A percentile compares a stretch with the other conserved stretches of the same genome.
Evolutionary conservation across 768 basidiomycete species (phyloP).

Genomic region (Phanerochaete sordida): DNA sequence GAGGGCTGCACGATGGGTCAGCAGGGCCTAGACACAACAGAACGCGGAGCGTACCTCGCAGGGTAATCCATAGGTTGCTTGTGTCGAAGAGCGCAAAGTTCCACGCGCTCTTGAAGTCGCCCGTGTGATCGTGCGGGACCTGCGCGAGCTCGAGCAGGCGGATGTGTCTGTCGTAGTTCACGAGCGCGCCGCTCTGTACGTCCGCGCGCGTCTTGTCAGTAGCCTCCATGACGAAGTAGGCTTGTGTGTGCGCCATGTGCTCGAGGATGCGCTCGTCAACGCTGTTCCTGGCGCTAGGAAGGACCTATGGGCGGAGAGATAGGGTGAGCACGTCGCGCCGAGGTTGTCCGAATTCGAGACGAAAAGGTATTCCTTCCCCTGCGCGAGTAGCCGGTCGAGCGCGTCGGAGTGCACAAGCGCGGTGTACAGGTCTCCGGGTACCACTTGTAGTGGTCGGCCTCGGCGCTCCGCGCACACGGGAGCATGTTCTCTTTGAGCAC

Average conservation of each 20-base stretch:
- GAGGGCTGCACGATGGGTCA: constrained; percentile 40
- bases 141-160: constrained; percentile 73
- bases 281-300: constrained; percentile 22
- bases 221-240: constrained; percentile 73
- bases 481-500: constrained; percentile 66
- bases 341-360: constrained; percentile 77
- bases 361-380: constrained; percentile 76
- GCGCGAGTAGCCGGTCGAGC: constrained; percentile 61
- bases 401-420: constrained; percentile 69
- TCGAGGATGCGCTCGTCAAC: constrained; percentile 65
- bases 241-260: constrained; percentile 60
- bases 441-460: constrained; percentile 64
- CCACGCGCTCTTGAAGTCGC: constrained; percentile 69
- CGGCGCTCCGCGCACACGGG: constrained; percentile 53
- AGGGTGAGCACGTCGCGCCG: constrained; percentile 48
- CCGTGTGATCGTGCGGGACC: constrained; percentile 66
- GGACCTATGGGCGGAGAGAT: background rate
- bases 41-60: constrained; percentile 32
- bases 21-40: background rate
- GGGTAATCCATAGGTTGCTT: constrained; percentile 60
- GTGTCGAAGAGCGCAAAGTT: constrained; percentile 84
- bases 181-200: constrained; percentile 54
- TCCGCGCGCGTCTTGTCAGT: constrained; percentile 84
- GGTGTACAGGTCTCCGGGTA: constrained; percentile 77
- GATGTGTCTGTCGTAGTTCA: constrained; percentile 52